Evolutionary conservation across 257 asterid genomes (phyloP).

Genomic region (Scutellaria galericulata): DNA sequence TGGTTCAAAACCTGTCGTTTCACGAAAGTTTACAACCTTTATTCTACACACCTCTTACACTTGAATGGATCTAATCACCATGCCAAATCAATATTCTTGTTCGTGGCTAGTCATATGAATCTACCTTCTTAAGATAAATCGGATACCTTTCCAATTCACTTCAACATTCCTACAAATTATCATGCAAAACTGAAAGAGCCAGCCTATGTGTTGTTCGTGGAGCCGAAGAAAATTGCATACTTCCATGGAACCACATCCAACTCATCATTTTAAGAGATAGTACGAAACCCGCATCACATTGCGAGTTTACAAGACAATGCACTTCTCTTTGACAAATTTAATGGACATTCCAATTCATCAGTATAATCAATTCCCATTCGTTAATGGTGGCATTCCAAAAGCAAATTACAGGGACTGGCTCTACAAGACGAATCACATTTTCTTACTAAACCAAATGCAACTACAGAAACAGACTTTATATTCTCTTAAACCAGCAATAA

Average conservation of each 20-base stretch:
- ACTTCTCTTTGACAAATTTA: slow-evolving; percentile 11
- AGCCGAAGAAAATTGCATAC: background rate
- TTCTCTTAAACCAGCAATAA: background rate
- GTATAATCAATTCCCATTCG: slow-evolving; percentile 4
- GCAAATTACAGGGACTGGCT: background rate
- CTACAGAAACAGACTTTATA: background rate
- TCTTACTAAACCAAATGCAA: background rate
- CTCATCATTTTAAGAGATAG: background rate
- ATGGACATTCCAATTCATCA: background rate
- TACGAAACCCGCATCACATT: background rate
- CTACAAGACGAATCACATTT: background rate
- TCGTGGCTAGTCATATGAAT: background rate
- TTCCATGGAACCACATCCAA: slow-evolving; percentile 23
- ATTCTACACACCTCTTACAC: background rate
- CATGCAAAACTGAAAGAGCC: background rate
- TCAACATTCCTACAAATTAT: background rate
- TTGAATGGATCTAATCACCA: background rate
- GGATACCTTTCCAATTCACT: background rate
- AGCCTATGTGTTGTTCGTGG: background rate
- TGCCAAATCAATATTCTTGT: background rate
- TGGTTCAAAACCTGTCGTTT: background rate
- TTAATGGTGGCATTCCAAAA: background rate
- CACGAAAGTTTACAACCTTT: background rate
- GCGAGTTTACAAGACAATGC: background rate
- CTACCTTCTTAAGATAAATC: background rate